Base-by-base conservation (phyloP, 2,329 filamentous ascomycete genomes). In the Fusarium cyanostomum region DNA sequence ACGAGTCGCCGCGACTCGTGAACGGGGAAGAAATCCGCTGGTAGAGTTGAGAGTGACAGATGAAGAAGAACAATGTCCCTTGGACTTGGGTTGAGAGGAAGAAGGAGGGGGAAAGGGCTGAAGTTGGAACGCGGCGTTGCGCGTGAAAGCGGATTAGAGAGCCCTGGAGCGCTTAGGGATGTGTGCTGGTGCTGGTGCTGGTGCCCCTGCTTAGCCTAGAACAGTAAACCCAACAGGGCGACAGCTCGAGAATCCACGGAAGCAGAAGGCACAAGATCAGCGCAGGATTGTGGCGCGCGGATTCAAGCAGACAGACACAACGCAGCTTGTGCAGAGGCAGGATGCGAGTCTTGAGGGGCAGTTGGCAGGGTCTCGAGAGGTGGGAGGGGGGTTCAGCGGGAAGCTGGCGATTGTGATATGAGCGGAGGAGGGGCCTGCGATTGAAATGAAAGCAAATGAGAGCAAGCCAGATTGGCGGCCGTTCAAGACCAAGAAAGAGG, bases 91-190 rank as follows among this genome's bases (percentile, higher is more conserved):
- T 37, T 59, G 44, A 39, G 54, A 56, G 54, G 56, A 51, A 63
- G 62, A 64, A 59, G 45, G 66, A 65, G 65, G 64, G 65, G 64
- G 55, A 63, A 49, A 71, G 62, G 54, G 64, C 68, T 71, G 64
- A 67, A 56, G 62, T 62, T 67, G 60, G 62, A 59, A 60, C 56
- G 59, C 64, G 68, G 66, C 59, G 64, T 61, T 53, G 68, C 56
- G 68, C 64, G 64, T 59, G 64, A 68, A 60, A 59, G 60, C 64
- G 66, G 58, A 66, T 60, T 50, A 63, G 63, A 64, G 68, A 69
- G 68, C 68, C 61, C 66, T 71, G n/a, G n/a, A n/a, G n/a, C n/a
- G n/a, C n/a, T n/a, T n/a, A n/a, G n/a, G n/a, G n/a, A n/a, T n/a
- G n/a, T n/a, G n/a, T n/a, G n/a, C n/a, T 69, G 67, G 61, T 66